phyloP scores from a whole-genome alignment of 2,329 filamentous ascomycete genomes.

The Trichoderma sp. region DNA sequence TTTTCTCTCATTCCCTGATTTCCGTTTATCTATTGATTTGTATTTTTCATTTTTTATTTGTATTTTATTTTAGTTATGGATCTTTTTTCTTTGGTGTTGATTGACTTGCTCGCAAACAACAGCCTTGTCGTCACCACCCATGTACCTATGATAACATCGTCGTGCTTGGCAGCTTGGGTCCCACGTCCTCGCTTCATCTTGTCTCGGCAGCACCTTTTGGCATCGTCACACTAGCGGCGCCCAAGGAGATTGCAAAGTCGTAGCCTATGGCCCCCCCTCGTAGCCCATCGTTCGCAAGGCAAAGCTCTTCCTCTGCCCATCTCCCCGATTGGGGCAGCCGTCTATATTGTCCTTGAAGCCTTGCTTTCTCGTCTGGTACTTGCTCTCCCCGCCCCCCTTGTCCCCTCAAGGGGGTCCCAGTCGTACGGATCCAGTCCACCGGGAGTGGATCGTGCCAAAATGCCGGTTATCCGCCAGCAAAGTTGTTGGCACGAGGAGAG shows the following conservation, averaged over 20 bases:
- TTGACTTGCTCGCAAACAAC: background rate
- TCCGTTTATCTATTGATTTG: background rate
- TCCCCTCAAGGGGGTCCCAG: constrained; percentile 7
- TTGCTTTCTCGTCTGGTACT: background rate
- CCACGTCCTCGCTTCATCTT: background rate
- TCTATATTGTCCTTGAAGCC: background rate
- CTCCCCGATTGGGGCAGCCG: background rate
- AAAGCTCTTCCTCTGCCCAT: background rate
- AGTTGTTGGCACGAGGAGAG: background rate
- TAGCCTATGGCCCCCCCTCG: background rate
- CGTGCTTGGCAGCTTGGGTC: background rate
- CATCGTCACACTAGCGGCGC: background rate
- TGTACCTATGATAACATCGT: background rate
- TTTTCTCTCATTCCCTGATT: background rate
- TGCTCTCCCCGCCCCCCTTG: background rate
- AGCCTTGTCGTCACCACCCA: background rate
- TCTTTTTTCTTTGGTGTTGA: background rate
- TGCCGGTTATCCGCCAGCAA: constrained; percentile 20
- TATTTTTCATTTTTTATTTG: background rate
- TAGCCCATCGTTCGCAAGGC: background rate
- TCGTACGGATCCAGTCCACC: constrained; percentile 15
- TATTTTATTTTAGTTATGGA: background rate
- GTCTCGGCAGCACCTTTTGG: background rate
- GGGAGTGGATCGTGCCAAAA: constrained; percentile 15
- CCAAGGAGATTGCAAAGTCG: constrained; percentile 1